Base-by-base conservation (phyloP, 2,329 filamentous ascomycete species). In the Fusarium buharicum region DNA sequence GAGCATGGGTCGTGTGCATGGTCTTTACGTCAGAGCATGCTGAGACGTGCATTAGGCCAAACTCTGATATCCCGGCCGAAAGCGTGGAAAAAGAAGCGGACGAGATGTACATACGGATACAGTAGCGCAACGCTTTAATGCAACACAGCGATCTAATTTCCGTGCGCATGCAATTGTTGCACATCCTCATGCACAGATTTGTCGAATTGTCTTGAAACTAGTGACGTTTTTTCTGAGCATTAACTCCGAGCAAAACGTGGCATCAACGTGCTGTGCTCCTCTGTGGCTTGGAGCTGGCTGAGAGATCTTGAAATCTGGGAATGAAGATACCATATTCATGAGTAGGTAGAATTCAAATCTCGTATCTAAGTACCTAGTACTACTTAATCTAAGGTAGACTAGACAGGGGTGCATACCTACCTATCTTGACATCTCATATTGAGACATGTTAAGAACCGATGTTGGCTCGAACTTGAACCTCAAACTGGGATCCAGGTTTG, bases 11-110 rank as follows among this genome's bases (percentile, higher is more conserved):
- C 39, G 45, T 58, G 45, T 58, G 53, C 56, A 45, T 45, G 41
- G 16, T 31, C 56, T 49, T 65, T 64, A 64, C 61, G 61, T 64
- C 61, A 64, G 49, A 47, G 33, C 31, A 46, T 50, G 20, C 27
- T 49, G 31, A 28, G 13, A 45, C 39, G 18, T 59, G 59, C 52
- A 34, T 65, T 65, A 65, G 61, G 13, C 39, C 56, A 50, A 64
- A 65, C 56, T 53, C 49, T 57, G 61, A 58, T 58, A 44, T 62
- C 56, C 55, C 47, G 44, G 61, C 51, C 61, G 61, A 65, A 53
- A 38, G 33, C 24, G 9, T 28, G 30, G 17, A n/a, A 11, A 36
- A 40, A 40, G n/a, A 24, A 28, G 31, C 43, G 33, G 48, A 45
- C n/a, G 31, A 48, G 48, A 60, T 44, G 33, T 27, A 6, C 27